phyloP scores from a whole-genome alignment of 2,329 filamentous ascomycete species.

The Diaporthe caulivora region DNA sequence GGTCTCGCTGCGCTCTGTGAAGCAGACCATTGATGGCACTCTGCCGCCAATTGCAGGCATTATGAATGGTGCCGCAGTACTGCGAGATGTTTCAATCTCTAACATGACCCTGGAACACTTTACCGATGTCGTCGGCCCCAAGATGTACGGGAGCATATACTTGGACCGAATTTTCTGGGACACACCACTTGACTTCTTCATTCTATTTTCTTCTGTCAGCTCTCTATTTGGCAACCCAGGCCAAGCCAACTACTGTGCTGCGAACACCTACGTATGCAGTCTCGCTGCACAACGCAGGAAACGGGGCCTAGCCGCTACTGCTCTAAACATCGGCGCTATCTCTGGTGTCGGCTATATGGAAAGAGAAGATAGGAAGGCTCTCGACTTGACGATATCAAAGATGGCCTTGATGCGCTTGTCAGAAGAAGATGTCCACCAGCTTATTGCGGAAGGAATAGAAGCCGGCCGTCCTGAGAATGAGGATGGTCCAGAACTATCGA shows the following conservation, averaged over 20 bases:
- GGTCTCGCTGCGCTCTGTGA: conserved; percentile 9
- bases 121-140: conserved; percentile 41
- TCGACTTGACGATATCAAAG: conserved; percentile 33
- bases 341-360: conserved; percentile 42
- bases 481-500: conserved; percentile 41
- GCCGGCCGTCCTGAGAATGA: conserved; percentile 14
- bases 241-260: conserved; percentile 58
- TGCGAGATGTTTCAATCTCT: conserved; percentile 40
- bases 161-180: conserved; percentile 45
- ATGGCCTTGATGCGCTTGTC: conserved; percentile 38
- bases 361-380: conserved; percentile 28
- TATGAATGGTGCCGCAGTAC: conserved; percentile 44
- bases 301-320: conserved; percentile 36
- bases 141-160: conserved; percentile 44
- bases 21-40: conserved; percentile 31
- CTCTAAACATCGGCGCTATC: conserved; percentile 40
- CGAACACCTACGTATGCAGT: conserved; percentile 48
- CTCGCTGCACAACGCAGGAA: conserved; percentile 39
- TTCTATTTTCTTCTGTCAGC: conserved; percentile 55
- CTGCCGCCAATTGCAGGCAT: conserved; percentile 43
- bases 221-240: conserved; percentile 58
- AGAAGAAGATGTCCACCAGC: conserved; percentile 55
- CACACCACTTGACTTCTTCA: conserved; percentile 52
- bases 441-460: conserved; percentile 57
- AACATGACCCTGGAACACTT: conserved; percentile 43